Evolutionary conservation across 805 yeast species (phyloP), one percentile per base, ranked within the genome.

Genomic region (Yarrowia sp.): DNA sequence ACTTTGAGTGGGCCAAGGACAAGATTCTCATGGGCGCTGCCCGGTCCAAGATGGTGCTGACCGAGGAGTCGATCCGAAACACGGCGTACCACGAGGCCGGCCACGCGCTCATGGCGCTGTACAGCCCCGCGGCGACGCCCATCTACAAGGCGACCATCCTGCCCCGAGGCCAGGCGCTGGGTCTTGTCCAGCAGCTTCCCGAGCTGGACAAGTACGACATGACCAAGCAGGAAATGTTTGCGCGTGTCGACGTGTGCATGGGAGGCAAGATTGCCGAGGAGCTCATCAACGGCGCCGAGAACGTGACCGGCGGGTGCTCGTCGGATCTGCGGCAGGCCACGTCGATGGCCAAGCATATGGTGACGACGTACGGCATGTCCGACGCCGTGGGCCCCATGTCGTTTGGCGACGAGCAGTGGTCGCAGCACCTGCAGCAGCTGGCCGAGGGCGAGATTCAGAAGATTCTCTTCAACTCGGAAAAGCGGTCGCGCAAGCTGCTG

Each of bases 51-150:
- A 93, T 93, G 98, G 98, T 95, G 41, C 84, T 95, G 80, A 92
- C 99, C 30, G 98, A 95, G 75, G 97, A 93, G 67, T 84, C 96
- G 0, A 85, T 98, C 76, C 85, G 84, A 71, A 92, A 93, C 69
- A 95, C 99, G 17, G 99, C 99, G 1, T 95, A 87, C 76, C 99
- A 95, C 78, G 99, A 95, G 79, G 99, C 99, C 19, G 99, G 99
- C 4, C 99, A 95, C 78, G 99, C 99, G 4, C 90, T 95, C 66
- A 92, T 93, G 89, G 98, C 99, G 11, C 83, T 95, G 85, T 95
- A 83, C 76, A 90, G 97, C 5, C 86, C 87, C 16, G 97, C 96
- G 19, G 98, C 99, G 3, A 92, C 97, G 2, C 92, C 97, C 1
- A 81, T 95, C 68, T 95, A 95, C 79, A 95, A 95, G 77, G 98